These are phyloP conservation scores for Fistulifera pelliculosa DNA, from an alignment of 108 stramenopile genomes.

Conservation along the genomic window DNA sequence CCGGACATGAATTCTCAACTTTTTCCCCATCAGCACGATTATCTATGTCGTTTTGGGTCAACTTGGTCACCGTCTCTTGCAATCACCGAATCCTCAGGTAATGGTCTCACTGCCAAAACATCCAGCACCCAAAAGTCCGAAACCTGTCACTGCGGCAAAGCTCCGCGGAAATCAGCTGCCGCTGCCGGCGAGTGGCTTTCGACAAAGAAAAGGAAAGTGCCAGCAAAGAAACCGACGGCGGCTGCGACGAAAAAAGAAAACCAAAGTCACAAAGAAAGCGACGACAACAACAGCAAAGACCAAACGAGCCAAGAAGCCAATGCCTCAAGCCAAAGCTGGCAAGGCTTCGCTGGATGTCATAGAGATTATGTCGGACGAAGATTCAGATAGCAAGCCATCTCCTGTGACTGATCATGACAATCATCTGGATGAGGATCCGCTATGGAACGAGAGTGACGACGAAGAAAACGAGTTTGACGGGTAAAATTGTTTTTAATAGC, in stretches of 20 bases:
- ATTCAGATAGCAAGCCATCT: constrained; percentile 12
- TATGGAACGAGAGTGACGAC: constrained; percentile 8
- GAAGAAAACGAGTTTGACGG: constrained; percentile 26
- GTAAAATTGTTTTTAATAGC: background rate
- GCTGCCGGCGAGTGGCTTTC: constrained; percentile 33
- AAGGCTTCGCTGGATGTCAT: constrained; percentile 29
- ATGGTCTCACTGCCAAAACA: constrained; percentile 24
- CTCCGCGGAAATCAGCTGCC: constrained; percentile 3
- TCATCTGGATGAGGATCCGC: constrained; percentile 14
- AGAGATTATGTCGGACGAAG: constrained; percentile 38
- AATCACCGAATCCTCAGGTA: constrained; percentile 19
- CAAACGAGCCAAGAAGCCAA: constrained; percentile 1
- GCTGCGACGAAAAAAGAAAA: constrained; percentile 17
- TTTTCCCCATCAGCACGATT: constrained; percentile 12
- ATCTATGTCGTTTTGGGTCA: constrained; percentile 20
- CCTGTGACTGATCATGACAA: constrained; percentile 10
- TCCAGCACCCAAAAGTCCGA: background rate
- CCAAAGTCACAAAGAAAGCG: constrained; percentile 16
- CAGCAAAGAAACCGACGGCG: constrained; percentile 11
- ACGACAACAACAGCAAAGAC: constrained; percentile 10
- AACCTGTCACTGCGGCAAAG: constrained; percentile 2
- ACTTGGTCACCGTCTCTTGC: constrained; percentile 11
- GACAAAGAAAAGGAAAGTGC: constrained; percentile 13
- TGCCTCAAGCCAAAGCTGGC: constrained; percentile 5
- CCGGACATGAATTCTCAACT: background rate